Conservation (phyloP, 164 flowering plant genomes). For the Nymphaea colorata region DNA sequence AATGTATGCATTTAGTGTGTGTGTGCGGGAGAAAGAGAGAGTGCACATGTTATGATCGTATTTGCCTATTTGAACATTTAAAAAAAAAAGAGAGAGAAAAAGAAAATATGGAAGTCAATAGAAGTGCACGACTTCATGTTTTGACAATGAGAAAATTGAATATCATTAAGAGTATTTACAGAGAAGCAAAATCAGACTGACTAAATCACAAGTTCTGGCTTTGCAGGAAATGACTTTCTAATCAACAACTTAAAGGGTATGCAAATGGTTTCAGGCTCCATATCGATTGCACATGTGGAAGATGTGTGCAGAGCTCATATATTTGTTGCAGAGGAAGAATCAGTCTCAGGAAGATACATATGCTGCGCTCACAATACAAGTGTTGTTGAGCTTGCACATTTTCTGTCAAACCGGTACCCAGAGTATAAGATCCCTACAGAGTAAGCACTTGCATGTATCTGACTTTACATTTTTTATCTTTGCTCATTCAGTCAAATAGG, state of each 20-base stretch:
- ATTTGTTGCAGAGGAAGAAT: slow-evolving; percentile 57
- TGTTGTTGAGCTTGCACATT: slow-evolving; percentile 56
- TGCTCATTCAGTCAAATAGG: neutral
- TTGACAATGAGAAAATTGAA: too few species aligned
- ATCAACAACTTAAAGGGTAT: slow-evolving; percentile 45
- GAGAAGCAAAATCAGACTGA: neutral
- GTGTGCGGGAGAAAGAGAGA: too few species aligned
- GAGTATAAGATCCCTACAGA: slow-evolving; percentile 43
- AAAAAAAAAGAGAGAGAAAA: too few species aligned
- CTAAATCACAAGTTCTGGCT: too few species aligned
- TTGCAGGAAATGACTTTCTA: slow-evolving; percentile 39
- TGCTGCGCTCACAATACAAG: slow-evolving; percentile 46
- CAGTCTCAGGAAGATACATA: slow-evolving; percentile 71
- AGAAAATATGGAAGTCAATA: too few species aligned
- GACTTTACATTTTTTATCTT: neutral
- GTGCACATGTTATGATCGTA: neutral
- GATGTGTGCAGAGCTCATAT: slow-evolving; percentile 66
- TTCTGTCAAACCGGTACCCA: slow-evolving; percentile 52
- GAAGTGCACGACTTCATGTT: too few species aligned
- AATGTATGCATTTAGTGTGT: neutral
- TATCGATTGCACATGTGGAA: slow-evolving; percentile 54
- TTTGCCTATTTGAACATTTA: too few species aligned
- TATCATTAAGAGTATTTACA: too few species aligned
- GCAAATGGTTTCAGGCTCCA: slow-evolving; percentile 68
- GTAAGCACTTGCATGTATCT: slow-evolving; percentile 23